Evolutionary conservation across 768 basidiomycete species (phyloP), one percentile per base, ranked within the genome.

Genomic region (Mycena maculata): DNA sequence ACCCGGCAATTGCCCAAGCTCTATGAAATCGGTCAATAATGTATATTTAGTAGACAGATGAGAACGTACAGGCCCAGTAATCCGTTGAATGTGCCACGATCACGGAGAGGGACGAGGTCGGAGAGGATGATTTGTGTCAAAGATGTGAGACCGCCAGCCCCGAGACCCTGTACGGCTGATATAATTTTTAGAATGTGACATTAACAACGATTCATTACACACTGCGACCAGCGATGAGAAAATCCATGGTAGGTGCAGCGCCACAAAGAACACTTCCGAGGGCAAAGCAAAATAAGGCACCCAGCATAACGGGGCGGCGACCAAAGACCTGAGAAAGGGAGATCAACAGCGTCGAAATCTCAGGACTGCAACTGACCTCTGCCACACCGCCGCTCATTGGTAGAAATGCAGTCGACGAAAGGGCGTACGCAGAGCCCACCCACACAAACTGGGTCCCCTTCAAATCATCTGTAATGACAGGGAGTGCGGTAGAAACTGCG

Each of bases 101-200:
- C 84, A n/a, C 75, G 42, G 9, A 87, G 76, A 9, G 84, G 77
- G 13, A 86, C 81, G 4, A 87, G 71, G 68, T 86, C 85, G 33
- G 78, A 77, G 7, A 83, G 64, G 59, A 87, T 77, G 58, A 86
- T 85, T 12, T 76, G 74, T 0, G 76, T 74, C 20, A 83, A 50
- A 9, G 80, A 71, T 18, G 78, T 62, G 36, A 83, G 77, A 4
- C 76, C 79, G 0, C 83, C 84, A 3, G 75, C 78, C 16, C 83
- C 83, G 1, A 77, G 52, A 1, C 83, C 83, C 65, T 84, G 83
- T 28, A 84, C 52, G 31, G 76, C 81, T 82, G 48, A 45, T 22
- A 50, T 45, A 30, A 42, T 47, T 49, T 18, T 7, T 44, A 9
- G 20, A 9, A 44, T 22, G 20, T 5, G n/a, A 44, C 42, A 20